Evolutionary conservation across 2,329 filamentous ascomycete species (phyloP).

Genomic region (Zymoseptoria ardabiliae): DNA sequence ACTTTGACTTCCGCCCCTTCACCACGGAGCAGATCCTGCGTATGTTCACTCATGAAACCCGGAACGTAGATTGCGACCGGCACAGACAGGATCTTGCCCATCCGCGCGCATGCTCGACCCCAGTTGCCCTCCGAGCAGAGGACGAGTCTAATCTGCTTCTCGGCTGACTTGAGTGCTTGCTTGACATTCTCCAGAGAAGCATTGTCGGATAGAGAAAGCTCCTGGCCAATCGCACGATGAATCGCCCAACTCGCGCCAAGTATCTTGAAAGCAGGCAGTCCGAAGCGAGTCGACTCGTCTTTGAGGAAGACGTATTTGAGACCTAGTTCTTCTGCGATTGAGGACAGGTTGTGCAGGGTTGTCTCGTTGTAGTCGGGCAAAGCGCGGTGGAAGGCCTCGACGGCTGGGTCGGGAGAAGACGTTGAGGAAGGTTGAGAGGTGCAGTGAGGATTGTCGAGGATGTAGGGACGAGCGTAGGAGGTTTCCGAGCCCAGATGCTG

Average conservation of each 20-base stretch:
- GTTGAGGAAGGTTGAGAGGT: neutral
- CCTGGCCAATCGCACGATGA: conserved; percentile 48
- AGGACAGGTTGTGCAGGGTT: conserved; percentile 46
- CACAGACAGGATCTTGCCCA: conserved; percentile 55
- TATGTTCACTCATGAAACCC: conserved; percentile 46
- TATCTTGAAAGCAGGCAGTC: conserved; percentile 71
- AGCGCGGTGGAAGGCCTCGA: conserved; percentile 47
- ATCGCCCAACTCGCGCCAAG: conserved; percentile 70
- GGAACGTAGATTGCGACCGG: conserved; percentile 57
- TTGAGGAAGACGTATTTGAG: conserved; percentile 58
- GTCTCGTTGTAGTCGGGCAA: conserved; percentile 53
- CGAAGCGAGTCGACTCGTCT: conserved; percentile 61
- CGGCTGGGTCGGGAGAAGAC: conserved; percentile 7
- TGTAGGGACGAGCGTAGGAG: conserved; percentile 9
- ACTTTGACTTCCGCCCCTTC: conserved; percentile 58
- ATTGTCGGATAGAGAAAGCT: conserved; percentile 39
- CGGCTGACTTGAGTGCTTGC: conserved; percentile 16
- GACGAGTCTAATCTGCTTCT: conserved; percentile 40
- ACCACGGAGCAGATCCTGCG: conserved; percentile 47
- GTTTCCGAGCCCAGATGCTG: conserved; percentile 13
- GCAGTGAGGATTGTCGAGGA: conserved; percentile 15
- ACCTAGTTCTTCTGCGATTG: conserved; percentile 51
- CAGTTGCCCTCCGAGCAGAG: conserved; percentile 72
- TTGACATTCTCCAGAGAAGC: conserved; percentile 41
- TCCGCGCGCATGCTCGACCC: conserved; percentile 63